phyloP scores from a whole-genome alignment of 257 asterid species.

The Plantago major region DNA sequence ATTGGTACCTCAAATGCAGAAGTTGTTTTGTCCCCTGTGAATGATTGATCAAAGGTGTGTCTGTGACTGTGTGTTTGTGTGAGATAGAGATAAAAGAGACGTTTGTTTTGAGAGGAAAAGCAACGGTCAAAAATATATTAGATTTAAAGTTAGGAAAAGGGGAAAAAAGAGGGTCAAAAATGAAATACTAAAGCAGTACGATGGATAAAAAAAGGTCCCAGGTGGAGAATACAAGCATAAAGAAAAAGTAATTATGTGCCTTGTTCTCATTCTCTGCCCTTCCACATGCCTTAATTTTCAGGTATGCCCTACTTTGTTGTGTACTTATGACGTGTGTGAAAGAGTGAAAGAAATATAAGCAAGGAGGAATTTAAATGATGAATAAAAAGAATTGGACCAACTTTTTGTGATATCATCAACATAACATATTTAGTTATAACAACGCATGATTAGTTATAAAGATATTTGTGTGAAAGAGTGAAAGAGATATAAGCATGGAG shows the following conservation, averaged over 20 bases:
- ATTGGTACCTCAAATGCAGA: constrained; percentile 37
- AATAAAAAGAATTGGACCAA: too few relatives aligned
- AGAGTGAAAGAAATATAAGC: too few relatives aligned
- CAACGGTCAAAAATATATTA: constrained; percentile 48
- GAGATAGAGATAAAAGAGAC: constrained; percentile 39
- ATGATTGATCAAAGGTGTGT: constrained; percentile 23
- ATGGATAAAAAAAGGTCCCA: constrained; percentile 21
- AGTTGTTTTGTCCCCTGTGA: constrained; percentile 13
- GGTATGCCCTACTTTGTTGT: constrained; percentile 11
- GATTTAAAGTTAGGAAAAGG: constrained; percentile 30
- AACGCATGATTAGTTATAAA: too few relatives aligned
- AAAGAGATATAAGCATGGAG: too few relatives aligned
- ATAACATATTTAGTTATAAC: too few relatives aligned
- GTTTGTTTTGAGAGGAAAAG: constrained; percentile 29
- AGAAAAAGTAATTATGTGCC: constrained; percentile 21
- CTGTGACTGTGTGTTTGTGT: constrained; percentile 17
- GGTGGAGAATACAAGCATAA: background rate
- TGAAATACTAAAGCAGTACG: constrained; percentile 31
- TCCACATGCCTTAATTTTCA: constrained; percentile 13
- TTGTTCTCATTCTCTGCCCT: constrained; percentile 16
- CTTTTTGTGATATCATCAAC: too few relatives aligned
- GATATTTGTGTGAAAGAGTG: too few relatives aligned
- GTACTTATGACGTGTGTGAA: background rate
- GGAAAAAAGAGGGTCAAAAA: constrained; percentile 16
- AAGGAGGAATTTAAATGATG: too few relatives aligned